Base-by-base conservation (phyloP, 2,329 filamentous ascomycete genomes). In the Fusarium buxicola region DNA sequence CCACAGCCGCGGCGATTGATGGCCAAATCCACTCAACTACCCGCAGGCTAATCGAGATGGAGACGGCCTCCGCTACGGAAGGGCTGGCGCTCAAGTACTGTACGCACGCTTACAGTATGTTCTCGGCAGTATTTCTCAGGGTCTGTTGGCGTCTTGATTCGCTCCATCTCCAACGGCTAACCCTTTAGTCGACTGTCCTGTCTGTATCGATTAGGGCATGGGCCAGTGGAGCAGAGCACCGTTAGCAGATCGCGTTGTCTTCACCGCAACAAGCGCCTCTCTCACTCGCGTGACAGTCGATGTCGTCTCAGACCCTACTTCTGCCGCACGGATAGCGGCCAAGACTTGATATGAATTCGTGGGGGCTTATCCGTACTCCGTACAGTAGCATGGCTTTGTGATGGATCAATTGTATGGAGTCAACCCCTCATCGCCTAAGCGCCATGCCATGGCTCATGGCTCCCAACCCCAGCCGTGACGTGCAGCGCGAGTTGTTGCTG, bases 241-340 rank as follows among this genome's bases (percentile, higher is more conserved):
- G 38, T 50, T 61, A 60, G 52, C 47, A 51, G 38, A 58, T 52
- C 16, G 43, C 25, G 16, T 28, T 8, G 13, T 56, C 44, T 61
- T 65, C 61, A 65, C 62, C 62, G 45, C 58, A 65, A 63, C 18
- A 54, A 59, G 61, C 41, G 59, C 49, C 48, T 55, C 48, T 43
- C 44, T 46, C 44, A 62, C 58, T 65, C 52, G 44, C 48, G 45
- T 65, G 58, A 59, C 58, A 30, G 52, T 24, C 32, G 44, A 38
- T 40, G 38, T 40, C 46, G 27, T 50, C 41, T 39, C 28, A 24
- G 18, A 31, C 47, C 47, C 36, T 32, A 21, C 28, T 32, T 55
- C 27, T 44, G n/a, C 41, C 38, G 38, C 48, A 24, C 34, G 44
- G 18, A 21, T 43, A 46, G 34, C 25, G 15, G 46, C 35, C 31